Percentiles rank a stretch among this genome's conserved stretches.
These are phyloP conservation scores for Saturnispora besseyi DNA, from an alignment of 805 yeast genomes.

Conservation along the genomic window DNA sequence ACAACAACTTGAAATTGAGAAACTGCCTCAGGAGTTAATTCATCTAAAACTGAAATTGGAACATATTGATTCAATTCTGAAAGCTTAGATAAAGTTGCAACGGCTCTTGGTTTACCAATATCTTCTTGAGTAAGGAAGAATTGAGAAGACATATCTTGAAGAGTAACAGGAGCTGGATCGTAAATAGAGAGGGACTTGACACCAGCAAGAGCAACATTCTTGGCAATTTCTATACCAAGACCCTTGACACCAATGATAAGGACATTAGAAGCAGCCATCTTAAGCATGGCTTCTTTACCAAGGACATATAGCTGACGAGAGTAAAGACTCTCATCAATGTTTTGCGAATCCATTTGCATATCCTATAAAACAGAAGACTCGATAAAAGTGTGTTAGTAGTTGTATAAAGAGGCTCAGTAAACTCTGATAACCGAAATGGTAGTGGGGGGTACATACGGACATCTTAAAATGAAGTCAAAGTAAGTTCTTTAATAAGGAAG, in stretches of 20 bases:
- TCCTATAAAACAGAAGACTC: constrained; percentile 14
- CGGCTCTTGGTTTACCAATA: constrained; percentile 72
- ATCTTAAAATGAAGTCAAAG: not conserved
- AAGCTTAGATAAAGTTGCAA: constrained; percentile 54
- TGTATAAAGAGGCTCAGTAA: no score
- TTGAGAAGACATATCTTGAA: constrained; percentile 79
- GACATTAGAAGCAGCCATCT: constrained; percentile 92
- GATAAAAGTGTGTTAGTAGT: not conserved
- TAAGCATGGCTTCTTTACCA: constrained; percentile 97
- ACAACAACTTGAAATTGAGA: constrained; percentile 67
- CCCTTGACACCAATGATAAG: constrained; percentile 86
- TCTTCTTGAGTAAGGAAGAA: constrained; percentile 69
- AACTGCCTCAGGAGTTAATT: constrained; percentile 47
- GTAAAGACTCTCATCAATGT: constrained; percentile 89
- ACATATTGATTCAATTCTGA: constrained; percentile 86
- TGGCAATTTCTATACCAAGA: constrained; percentile 91
- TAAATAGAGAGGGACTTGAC: constrained; percentile 82
- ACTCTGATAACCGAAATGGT: not conserved
- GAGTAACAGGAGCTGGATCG: constrained; percentile 63
- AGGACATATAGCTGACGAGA: constrained; percentile 94
- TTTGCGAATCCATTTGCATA: constrained; percentile 36
- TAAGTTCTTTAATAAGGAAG: not conserved
- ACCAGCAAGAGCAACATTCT: constrained; percentile 94
- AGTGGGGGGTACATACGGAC: not conserved
- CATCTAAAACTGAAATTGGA: constrained; percentile 61